Evolutionary conservation across 768 basidiomycete genomes (phyloP), one percentile per base, ranked within the genome.

Genomic region (Holtermannia corniformis): DNA sequence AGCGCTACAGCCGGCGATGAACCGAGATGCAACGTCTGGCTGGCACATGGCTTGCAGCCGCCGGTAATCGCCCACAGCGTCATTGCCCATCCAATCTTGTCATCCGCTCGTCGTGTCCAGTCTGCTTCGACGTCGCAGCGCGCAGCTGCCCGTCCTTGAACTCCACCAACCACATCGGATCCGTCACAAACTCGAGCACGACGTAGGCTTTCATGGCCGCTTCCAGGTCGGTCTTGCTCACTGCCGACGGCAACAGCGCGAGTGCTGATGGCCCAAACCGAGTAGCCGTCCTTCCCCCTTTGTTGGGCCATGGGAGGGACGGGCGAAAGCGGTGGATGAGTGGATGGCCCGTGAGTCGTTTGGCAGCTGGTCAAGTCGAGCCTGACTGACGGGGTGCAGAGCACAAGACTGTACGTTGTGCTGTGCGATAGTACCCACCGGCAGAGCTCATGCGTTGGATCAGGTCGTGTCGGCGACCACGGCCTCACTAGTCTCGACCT

Each of bases 401-500:
- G 32, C 60, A 68, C 49, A 68, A 68, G 57, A 65, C 65, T 3
- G 67, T 64, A 20, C 32, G 60, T 59, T n/a, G 3, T n/a, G 16
- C 11, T 19, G n/a, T 55, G 5, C 19, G 11, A 4, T n/a, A 13
- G 22, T 4, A 13, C 21, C 20, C 43, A 22, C 7, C 10, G 23
- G 23, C 24, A 21, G 4, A 22, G 26, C 3, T 47, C 43, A 20
- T 16, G 26, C 28, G 43, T 23, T 21, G 25, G n/a, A 25, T 28
- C 43, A 68, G 48, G 84, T 89, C 65, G 87, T 86, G 37, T 89
- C 86, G 65, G 90, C 91, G 28, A 82, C 92, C 55, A 82, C 87
- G 41, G 90, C 90, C 47, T 90, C 88, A 63, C 86, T 91, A 72
- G 80, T 91, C 59, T 91, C 90, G 44, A 95, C 92, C 13, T 81